phyloP scores from a whole-genome alignment of 129 eudicot species.

The Helianthus tuberosus region DNA sequence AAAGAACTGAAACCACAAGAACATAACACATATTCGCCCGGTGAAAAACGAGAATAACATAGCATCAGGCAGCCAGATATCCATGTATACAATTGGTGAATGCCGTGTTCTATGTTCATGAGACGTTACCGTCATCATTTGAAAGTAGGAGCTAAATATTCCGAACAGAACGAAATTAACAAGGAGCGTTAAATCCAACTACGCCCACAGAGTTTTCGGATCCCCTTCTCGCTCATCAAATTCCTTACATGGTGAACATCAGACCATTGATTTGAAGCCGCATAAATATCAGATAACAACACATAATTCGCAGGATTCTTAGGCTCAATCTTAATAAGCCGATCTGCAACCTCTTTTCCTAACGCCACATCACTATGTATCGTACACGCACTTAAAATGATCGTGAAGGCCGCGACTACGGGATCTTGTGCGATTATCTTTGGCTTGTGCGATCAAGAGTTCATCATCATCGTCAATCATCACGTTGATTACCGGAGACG shows the following conservation, averaged over 20 bases:
- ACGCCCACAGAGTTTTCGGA: constrained; percentile 57
- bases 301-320: constrained; percentile 61
- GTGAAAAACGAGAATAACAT: neutral
- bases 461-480: too few species aligned
- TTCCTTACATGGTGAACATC: constrained; percentile 61
- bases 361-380: constrained; percentile 52
- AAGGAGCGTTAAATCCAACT: constrained; percentile 41
- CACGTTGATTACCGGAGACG: too few species aligned
- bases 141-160: too few species aligned
- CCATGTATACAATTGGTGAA: constrained; percentile 11
- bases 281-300: constrained; percentile 68
- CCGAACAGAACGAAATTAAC: too few species aligned
- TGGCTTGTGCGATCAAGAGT: too few species aligned
- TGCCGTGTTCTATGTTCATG: neutral
- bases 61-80: constrained; percentile 7
- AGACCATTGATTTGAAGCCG: constrained; percentile 68
- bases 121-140: neutral
- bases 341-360: constrained; percentile 58
- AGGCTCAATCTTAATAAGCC: constrained; percentile 65
- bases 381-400: constrained; percentile 63
- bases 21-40: neutral
- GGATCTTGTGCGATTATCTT: too few species aligned
- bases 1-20: neutral
- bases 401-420: constrained; percentile 68
- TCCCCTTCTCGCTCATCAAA: constrained; percentile 55